A percentile compares a stretch with the other conserved stretches of the same genome.
Evolutionary conservation across 2,329 filamentous ascomycete genomes (phyloP).

Genomic region (Fusarium sacchari): DNA sequence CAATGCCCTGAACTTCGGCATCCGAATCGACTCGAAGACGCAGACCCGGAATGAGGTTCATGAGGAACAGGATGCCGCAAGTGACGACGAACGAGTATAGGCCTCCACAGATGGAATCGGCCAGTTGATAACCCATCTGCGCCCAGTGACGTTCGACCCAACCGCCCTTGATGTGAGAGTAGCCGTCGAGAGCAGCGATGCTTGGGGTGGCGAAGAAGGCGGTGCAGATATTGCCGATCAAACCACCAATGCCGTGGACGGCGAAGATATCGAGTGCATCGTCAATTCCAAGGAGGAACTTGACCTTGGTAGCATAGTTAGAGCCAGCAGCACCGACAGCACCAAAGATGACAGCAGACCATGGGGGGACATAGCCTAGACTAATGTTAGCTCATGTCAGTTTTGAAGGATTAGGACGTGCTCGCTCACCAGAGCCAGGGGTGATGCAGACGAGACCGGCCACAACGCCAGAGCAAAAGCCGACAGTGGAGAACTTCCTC

Average conservation of each 20-base stretch:
- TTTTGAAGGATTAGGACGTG: not conserved
- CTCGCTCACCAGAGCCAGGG: slow-evolving; percentile 75
- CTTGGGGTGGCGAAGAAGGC: slow-evolving; percentile 87
- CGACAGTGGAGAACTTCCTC: slow-evolving; percentile 91
- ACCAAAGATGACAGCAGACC: slow-evolving; percentile 84
- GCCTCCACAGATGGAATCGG: slow-evolving; percentile 80
- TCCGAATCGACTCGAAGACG: slow-evolving; percentile 79
- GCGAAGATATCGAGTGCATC: slow-evolving; percentile 91
- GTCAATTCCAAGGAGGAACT: slow-evolving; percentile 83
- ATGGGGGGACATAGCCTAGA: slow-evolving; percentile 78
- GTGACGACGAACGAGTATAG: slow-evolving; percentile 82
- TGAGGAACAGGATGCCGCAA: slow-evolving; percentile 80
- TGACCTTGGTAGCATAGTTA: slow-evolving; percentile 92
- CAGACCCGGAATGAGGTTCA: slow-evolving; percentile 81
- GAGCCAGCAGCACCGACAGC: slow-evolving; percentile 79
- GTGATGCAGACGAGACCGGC: slow-evolving; percentile 90
- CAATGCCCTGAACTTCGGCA: slow-evolving; percentile 84
- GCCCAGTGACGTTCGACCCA: slow-evolving; percentile 88
- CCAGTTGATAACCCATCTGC: slow-evolving; percentile 84
- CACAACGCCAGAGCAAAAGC: slow-evolving; percentile 91
- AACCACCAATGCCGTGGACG: slow-evolving; percentile 80
- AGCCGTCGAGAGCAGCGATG: slow-evolving; percentile 82
- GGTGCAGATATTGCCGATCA: slow-evolving; percentile 82
- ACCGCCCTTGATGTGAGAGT: slow-evolving; percentile 74
- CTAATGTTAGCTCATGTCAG: slow-evolving; percentile 12